Percentiles rank a stretch among this genome's conserved stretches.
phyloP scores from a whole-genome alignment of 768 basidiomycete species.

The Suillus tomentosus region DNA sequence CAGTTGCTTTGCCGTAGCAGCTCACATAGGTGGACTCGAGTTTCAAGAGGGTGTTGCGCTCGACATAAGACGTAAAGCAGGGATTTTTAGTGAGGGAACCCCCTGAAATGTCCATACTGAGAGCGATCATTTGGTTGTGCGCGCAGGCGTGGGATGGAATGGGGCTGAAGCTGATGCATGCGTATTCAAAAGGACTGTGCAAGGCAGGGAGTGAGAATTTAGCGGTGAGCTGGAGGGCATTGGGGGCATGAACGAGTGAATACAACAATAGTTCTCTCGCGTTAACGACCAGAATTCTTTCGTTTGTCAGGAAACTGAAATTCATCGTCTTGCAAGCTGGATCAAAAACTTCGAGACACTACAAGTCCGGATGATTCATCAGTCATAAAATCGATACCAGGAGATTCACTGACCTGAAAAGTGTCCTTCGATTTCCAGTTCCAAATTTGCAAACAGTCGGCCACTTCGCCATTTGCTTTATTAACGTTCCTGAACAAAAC shows the following conservation, averaged over 20 bases:
- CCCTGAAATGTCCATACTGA: not conserved
- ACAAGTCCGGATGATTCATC: not conserved
- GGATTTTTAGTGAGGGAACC: not conserved
- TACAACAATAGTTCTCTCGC: not conserved
- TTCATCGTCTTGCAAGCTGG: not conserved
- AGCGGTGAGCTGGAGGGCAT: not conserved
- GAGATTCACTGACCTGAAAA: not conserved
- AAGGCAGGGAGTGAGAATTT: constrained; percentile 1
- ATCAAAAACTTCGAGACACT: not conserved
- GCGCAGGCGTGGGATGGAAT: not conserved
- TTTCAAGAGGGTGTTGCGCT: not conserved
- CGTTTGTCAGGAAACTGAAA: not conserved
- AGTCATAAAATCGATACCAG: not conserved
- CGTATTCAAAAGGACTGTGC: not conserved
- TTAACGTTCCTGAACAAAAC: not conserved
- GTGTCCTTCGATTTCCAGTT: not conserved
- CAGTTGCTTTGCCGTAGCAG: not conserved
- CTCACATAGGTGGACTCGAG: not conserved
- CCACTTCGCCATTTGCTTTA: not conserved
- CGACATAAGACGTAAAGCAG: not conserved
- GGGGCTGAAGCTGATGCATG: not conserved
- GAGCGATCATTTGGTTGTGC: not conserved
- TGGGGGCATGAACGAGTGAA: not conserved
- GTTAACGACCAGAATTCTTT: not conserved
- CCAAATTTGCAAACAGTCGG: not conserved